A percentile compares a stretch with the other conserved stretches of the same genome.
Conservation (phyloP, 2,329 filamentous ascomycete species). For the Pestalotiopsis sp. region DNA sequence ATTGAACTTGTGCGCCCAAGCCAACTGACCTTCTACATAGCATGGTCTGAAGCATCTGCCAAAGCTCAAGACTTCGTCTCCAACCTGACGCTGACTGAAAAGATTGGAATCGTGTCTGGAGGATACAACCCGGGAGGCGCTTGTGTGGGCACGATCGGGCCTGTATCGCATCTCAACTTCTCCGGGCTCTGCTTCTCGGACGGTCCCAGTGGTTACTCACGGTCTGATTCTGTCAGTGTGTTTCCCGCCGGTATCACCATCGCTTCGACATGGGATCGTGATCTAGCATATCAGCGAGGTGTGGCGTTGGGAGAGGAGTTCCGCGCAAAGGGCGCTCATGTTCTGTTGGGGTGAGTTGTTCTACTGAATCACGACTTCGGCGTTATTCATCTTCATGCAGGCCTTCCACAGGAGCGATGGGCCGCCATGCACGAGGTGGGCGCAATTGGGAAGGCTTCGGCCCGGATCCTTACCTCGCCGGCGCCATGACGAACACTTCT, state of each 20-base stretch:
- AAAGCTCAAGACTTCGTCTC: conserved; percentile 65
- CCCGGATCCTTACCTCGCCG: conserved; percentile 62
- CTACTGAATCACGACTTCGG: not conserved
- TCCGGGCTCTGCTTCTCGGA: conserved; percentile 69
- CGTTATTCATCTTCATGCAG: not conserved
- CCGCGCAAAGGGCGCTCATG: conserved; percentile 71
- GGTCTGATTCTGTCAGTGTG: conserved; percentile 67
- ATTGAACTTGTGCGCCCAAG: not conserved
- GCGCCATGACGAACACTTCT: conserved; percentile 49
- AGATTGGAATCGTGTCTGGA: conserved; percentile 33
- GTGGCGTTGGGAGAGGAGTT: conserved; percentile 60
- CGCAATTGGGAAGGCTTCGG: conserved; percentile 50
- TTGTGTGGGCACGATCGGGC: conserved; percentile 37
- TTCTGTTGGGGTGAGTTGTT: conserved; percentile 50
- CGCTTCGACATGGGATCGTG: conserved; percentile 71
- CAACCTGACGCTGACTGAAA: conserved; percentile 68
- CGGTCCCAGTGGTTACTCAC: conserved; percentile 68
- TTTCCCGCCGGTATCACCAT: conserved; percentile 72
- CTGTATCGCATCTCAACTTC: conserved; percentile 58
- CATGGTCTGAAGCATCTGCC: conserved; percentile 61
- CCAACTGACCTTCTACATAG: not conserved
- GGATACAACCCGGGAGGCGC: not conserved
- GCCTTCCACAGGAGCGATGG: conserved; percentile 62
- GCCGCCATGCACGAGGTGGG: conserved; percentile 53
- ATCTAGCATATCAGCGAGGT: conserved; percentile 52